A percentile compares a stretch with the other conserved stretches of the same genome.
Conservation (phyloP, 75 land plant species). For the Sequoiadendron giganteum region DNA sequence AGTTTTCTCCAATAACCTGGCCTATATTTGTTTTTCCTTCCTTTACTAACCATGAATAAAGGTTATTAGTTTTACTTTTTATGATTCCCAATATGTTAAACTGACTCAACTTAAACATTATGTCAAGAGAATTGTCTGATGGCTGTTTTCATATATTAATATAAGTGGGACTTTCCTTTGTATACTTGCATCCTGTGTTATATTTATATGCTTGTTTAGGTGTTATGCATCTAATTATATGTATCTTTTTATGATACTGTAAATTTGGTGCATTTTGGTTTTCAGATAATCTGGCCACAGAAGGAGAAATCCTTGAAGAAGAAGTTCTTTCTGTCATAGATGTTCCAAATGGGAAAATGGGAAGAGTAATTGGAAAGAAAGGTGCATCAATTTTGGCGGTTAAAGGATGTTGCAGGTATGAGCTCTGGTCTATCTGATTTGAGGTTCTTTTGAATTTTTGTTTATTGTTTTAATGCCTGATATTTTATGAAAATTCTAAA, state of each 20-base stretch:
- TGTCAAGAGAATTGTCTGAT: background rate
- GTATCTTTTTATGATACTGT: background rate
- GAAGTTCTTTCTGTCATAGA: conserved; percentile 75
- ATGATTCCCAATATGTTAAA: background rate
- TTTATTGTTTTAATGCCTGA: background rate
- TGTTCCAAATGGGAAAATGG: conserved; percentile 92
- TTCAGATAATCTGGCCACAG: conserved; percentile 37
- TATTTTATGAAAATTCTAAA: background rate
- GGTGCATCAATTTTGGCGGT: conserved; percentile 71
- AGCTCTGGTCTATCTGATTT: background rate
- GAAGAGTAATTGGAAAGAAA: conserved; percentile 72
- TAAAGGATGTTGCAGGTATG: conserved; percentile 86
- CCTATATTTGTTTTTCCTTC: background rate
- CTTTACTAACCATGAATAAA: background rate
- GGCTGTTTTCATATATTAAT: background rate
- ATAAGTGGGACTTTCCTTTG: background rate
- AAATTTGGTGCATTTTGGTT: background rate
- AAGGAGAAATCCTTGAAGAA: conserved; percentile 49
- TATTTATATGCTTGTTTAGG: background rate
- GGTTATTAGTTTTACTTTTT: background rate
- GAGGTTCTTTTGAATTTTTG: background rate
- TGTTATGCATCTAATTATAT: background rate
- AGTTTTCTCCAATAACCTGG: background rate
- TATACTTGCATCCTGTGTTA: background rate
- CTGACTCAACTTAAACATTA: no score